A percentile compares a stretch with the other conserved stretches of the same genome.
These are phyloP conservation scores for Apiospora sp. DNA, from an alignment of 2,329 filamentous ascomycete species.

Conservation along the genomic window DNA sequence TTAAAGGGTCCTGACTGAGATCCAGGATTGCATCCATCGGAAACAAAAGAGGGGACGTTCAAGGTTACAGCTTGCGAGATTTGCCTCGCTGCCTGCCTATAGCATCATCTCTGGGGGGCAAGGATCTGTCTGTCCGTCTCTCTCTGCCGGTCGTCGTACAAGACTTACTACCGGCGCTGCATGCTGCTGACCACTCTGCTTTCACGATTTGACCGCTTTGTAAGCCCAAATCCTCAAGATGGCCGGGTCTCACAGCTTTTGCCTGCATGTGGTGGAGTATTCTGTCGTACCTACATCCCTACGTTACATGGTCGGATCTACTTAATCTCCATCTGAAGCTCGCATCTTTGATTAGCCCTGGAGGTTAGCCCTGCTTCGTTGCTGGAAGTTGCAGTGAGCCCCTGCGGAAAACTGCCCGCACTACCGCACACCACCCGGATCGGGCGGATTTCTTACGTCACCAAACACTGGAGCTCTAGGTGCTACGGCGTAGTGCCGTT, in stretches of 20 bases:
- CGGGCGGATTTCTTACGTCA: conserved; percentile 5
- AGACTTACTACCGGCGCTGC: neutral
- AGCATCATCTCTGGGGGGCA: neutral
- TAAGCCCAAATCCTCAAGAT: neutral
- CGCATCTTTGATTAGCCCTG: neutral
- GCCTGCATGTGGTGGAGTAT: neutral
- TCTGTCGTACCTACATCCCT: conserved; percentile 14
- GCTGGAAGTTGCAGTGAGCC: neutral
- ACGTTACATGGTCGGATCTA: conserved; percentile 15
- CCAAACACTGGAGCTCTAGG: neutral
- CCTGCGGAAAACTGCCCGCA: neutral
- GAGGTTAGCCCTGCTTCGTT: neutral
- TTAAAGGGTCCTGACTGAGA: neutral
- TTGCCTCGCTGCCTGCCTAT: neutral
- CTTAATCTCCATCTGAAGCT: neutral
- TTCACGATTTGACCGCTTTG: neutral
- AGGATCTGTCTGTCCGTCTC: neutral
- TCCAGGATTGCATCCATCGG: conserved; percentile 22
- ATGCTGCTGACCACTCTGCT: neutral
- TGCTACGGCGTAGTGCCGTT: neutral
- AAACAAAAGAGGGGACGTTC: conserved; percentile 10
- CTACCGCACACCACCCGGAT: neutral
- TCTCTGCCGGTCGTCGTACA: neutral
- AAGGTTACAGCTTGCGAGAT: neutral
- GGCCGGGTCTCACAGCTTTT: neutral